These are phyloP conservation scores for Aspergillus biplanus DNA, from an alignment of 495 filamentous ascomycete species.

Conservation along the genomic window DNA sequence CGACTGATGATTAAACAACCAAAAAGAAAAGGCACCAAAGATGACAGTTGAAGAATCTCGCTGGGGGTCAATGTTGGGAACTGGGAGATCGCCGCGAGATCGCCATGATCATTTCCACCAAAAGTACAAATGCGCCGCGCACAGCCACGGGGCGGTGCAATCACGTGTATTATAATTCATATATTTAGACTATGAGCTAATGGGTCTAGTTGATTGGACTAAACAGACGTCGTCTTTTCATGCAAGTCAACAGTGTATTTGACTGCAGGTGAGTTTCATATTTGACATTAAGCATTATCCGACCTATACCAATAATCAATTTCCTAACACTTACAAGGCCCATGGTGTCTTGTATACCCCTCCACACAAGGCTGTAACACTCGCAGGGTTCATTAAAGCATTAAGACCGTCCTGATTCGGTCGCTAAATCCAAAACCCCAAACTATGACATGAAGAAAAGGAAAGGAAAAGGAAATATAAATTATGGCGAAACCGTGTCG, in stretches of 20 bases:
- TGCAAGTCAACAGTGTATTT: background rate
- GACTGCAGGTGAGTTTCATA: constrained; percentile 10
- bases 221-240: background rate
- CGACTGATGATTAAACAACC: no score
- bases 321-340: constrained; percentile 3
- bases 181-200: background rate
- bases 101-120: background rate
- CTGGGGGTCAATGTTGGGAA: no score
- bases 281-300: constrained; percentile 31
- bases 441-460: background rate
- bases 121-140: constrained; percentile 3
- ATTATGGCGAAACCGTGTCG: background rate
- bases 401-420: background rate
- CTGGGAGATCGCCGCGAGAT: background rate
- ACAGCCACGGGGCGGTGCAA: constrained; percentile 5
- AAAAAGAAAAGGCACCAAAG: no score
- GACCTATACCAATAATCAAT: constrained; percentile 17
- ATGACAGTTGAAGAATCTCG: no score
- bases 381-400: background rate
- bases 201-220: no score
- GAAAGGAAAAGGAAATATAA: constrained; percentile 1
- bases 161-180: background rate
- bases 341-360: constrained; percentile 12
- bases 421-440: constrained; percentile 10
- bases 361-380: background rate